Evolutionary conservation across 2,329 filamentous ascomycete genomes (phyloP).

Genomic region (Stagonosporopsis vannaccii): DNA sequence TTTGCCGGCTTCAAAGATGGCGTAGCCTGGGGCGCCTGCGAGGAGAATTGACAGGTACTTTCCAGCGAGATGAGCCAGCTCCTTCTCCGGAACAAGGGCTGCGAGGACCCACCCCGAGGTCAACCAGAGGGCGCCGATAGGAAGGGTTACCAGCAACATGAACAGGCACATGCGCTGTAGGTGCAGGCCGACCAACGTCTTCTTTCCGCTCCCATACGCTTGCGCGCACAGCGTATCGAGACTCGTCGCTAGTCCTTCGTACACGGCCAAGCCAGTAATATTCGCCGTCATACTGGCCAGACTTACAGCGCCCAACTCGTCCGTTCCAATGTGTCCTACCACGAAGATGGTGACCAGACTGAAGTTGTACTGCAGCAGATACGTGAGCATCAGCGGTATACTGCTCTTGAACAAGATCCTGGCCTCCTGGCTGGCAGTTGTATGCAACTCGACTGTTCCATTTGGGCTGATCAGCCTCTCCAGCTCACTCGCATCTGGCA

Average conservation of each 20-base stretch:
- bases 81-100: conserved; percentile 57
- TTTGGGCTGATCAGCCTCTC: conserved; percentile 36
- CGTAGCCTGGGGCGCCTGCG: conserved; percentile 61
- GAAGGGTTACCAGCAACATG: conserved; percentile 57
- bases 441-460: conserved; percentile 31
- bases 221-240: conserved; percentile 62
- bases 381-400: conserved; percentile 60
- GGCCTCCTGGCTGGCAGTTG: conserved; percentile 38
- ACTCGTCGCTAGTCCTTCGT: conserved; percentile 61
- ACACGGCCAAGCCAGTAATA: conserved; percentile 60
- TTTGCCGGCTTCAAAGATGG: conserved; percentile 62
- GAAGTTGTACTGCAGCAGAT: conserved; percentile 63
- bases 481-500: conserved; percentile 36
- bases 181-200: conserved; percentile 59
- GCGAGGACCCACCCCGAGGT: conserved; percentile 57
- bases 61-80: conserved; percentile 59
- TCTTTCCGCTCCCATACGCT: conserved; percentile 59
- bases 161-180: conserved; percentile 62
- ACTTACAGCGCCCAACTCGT: conserved; percentile 61
- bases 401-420: conserved; percentile 53
- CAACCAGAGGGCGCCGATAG: conserved; percentile 60
- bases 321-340: conserved; percentile 61
- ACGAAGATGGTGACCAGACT: conserved; percentile 60
- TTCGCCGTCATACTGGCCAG: conserved; percentile 63
- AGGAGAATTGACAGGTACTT: conserved; percentile 59